Conservation (phyloP, 2,329 filamentous ascomycete species). For the Amesomyces nigricolor region DNA sequence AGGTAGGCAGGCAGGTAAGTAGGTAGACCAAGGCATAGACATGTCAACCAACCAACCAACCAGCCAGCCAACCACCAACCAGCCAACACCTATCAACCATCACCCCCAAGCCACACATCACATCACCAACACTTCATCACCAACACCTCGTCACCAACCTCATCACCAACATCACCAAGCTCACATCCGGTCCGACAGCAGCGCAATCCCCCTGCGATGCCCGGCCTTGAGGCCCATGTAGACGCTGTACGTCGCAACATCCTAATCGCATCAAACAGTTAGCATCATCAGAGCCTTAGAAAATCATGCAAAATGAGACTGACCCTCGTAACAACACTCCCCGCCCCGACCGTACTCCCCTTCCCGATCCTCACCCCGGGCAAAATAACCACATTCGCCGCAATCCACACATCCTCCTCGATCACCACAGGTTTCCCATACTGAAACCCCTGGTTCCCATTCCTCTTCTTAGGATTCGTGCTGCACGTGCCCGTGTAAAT, state of each 20-base stretch:
- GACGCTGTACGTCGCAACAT: slow-evolving; percentile 26
- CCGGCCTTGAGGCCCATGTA: slow-evolving; percentile 27
- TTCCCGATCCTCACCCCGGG: slow-evolving; percentile 75
- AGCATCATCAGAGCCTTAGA: no score
- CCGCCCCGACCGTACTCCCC: slow-evolving; percentile 74
- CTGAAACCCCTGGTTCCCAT: slow-evolving; percentile 67
- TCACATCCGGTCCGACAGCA: slow-evolving; percentile 2
- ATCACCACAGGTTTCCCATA: slow-evolving; percentile 68
- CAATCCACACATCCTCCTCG: slow-evolving; percentile 80
- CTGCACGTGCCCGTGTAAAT: slow-evolving; percentile 72
- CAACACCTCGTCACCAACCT: no score
- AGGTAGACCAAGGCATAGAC: no score
- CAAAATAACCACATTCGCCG: slow-evolving; percentile 69
- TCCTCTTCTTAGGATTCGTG: slow-evolving; percentile 65
- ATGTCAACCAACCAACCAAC: no score
- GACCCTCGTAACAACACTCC: slow-evolving; percentile 77
- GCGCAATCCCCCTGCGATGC: slow-evolving; percentile 25
- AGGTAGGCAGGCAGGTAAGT: no score
- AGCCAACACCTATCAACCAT: no score
- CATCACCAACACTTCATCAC: no score
- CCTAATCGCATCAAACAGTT: slow-evolving; percentile 11
- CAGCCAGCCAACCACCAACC: no score
- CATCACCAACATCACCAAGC: no score
- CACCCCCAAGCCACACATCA: no score
- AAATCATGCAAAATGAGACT: no score